Percentiles rank a stretch among this genome's conserved stretches.
These are phyloP conservation scores for Epicoccum nigrum DNA, from an alignment of 2,329 filamentous ascomycete genomes.

Conservation along the genomic window DNA sequence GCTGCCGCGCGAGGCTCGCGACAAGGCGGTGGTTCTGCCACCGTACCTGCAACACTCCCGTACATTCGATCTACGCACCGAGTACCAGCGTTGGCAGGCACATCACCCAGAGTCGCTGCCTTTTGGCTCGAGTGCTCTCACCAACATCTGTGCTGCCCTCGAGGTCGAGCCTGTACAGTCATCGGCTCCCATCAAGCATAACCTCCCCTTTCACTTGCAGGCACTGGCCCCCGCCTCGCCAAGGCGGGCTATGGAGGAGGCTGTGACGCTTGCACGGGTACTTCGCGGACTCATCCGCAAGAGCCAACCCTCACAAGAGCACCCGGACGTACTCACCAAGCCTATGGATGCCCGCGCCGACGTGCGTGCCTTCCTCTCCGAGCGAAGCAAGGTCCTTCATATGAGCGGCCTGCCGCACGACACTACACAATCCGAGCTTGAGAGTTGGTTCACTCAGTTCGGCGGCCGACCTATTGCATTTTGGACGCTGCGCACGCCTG, in stretches of 20 bases:
- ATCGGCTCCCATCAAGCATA: conserved; percentile 98
- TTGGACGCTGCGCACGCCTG: conserved; percentile 96
- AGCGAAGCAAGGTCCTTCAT: conserved; percentile 96
- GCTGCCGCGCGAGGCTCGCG: conserved; percentile 93
- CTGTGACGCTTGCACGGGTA: conserved; percentile 90
- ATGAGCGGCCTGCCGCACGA: conserved; percentile 98
- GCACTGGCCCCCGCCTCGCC: conserved; percentile 94
- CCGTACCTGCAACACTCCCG: conserved; percentile 97
- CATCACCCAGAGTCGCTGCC: conserved; percentile 97
- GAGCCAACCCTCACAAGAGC: conserved; percentile 90
- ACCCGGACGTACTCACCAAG: conserved; percentile 90
- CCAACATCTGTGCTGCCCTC: conserved; percentile 96
- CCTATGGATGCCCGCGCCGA: conserved; percentile 97
- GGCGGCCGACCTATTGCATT: conserved; percentile 97
- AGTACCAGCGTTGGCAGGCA: conserved; percentile 98
- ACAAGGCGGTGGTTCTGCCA: conserved; percentile 96
- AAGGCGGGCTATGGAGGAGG: conserved; percentile 95
- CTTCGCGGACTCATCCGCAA: conserved; percentile 92
- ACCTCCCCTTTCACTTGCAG: conserved; percentile 96
- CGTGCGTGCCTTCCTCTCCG: conserved; percentile 92
- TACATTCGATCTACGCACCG: conserved; percentile 93
- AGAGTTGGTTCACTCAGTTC: conserved; percentile 99
- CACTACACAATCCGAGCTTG: conserved; percentile 96
- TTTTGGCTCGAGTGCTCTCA: conserved; percentile 91
- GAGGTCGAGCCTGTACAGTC: conserved; percentile 98